These are phyloP conservation scores for Casaregolazyma suthepensis DNA, from an alignment of 1,139 yeast species.

Conservation along the genomic window DNA sequence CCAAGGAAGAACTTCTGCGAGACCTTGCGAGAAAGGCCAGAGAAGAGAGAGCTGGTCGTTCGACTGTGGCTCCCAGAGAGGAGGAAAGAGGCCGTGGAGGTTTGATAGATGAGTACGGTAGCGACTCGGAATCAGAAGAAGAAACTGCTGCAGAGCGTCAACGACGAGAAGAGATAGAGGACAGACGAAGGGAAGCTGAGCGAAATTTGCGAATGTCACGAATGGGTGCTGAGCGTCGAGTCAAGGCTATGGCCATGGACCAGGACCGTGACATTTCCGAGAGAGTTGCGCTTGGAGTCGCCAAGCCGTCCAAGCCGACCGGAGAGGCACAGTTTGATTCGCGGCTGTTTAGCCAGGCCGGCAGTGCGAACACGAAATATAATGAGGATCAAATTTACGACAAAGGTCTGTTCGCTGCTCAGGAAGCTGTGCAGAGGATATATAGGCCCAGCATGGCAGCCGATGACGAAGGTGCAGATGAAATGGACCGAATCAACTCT, in stretches of 20 bases:
- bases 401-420: constrained; percentile 47
- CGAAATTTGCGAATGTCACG: constrained; percentile 40
- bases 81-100: constrained; percentile 3
- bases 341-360: constrained; percentile 44
- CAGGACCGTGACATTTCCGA: constrained; percentile 51
- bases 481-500: constrained; percentile 28
- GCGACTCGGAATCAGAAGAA: constrained; percentile 12
- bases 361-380: constrained; percentile 32
- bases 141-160: constrained; percentile 28
- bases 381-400: constrained; percentile 51
- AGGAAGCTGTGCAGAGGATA: constrained; percentile 45
- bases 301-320: constrained; percentile 32
- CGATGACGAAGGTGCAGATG: constrained; percentile 24
- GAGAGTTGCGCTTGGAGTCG: constrained; percentile 47
- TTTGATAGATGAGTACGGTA: constrained; percentile 4
- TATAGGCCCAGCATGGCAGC: constrained; percentile 38
- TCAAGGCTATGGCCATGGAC: constrained; percentile 40
- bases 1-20: constrained; percentile 54
- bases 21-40: constrained; percentile 56
- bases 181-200: constrained; percentile 43
- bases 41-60: constrained; percentile 27
- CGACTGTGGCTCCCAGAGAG: constrained; percentile 17
- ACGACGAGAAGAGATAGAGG: constrained; percentile 40
- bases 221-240: constrained; percentile 42
- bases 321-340: constrained; percentile 50